Evolutionary conservation across 139 green algal species (phyloP).

Genomic region (Picochlorum sp.): DNA sequence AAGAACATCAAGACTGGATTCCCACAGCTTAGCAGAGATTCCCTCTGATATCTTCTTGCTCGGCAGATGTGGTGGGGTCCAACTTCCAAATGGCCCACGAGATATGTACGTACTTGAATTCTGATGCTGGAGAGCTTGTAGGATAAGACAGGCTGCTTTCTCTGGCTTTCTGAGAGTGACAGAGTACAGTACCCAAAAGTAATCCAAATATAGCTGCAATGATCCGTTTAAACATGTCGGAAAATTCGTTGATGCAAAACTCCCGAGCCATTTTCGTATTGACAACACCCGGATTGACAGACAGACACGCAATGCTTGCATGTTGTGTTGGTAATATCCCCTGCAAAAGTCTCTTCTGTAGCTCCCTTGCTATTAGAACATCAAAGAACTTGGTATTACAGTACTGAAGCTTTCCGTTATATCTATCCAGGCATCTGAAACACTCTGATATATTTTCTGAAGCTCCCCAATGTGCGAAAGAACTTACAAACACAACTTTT

Average conservation of each 20-base stretch:
- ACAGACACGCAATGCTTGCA: slow-evolving; percentile 15
- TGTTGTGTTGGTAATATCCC: neutral
- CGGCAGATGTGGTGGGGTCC: no score
- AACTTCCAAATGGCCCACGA: no score
- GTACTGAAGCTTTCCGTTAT: slow-evolving; percentile 38
- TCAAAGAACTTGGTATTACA: slow-evolving; percentile 53
- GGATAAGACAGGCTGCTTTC: slow-evolving; percentile 25
- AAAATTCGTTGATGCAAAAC: slow-evolving; percentile 31
- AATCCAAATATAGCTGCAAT: slow-evolving; percentile 7
- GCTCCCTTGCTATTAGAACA: slow-evolving; percentile 39
- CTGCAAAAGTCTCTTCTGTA: slow-evolving; percentile 38
- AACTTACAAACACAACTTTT: slow-evolving; percentile 8
- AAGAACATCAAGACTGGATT: no score
- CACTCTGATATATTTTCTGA: neutral
- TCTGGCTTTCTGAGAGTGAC: slow-evolving; percentile 25
- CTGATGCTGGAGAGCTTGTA: slow-evolving; percentile 20
- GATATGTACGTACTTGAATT: no score
- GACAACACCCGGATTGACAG: slow-evolving; percentile 56
- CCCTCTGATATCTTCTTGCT: no score
- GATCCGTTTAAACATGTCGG: slow-evolving; percentile 12
- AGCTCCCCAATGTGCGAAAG: slow-evolving; percentile 18
- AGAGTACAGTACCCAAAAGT: slow-evolving; percentile 18
- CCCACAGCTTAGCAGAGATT: no score
- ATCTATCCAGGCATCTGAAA: slow-evolving; percentile 3
- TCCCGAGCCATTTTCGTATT: slow-evolving; percentile 44